phyloP scores from a whole-genome alignment of 2,329 filamentous ascomycete species.

The Venturia nashicola region DNA sequence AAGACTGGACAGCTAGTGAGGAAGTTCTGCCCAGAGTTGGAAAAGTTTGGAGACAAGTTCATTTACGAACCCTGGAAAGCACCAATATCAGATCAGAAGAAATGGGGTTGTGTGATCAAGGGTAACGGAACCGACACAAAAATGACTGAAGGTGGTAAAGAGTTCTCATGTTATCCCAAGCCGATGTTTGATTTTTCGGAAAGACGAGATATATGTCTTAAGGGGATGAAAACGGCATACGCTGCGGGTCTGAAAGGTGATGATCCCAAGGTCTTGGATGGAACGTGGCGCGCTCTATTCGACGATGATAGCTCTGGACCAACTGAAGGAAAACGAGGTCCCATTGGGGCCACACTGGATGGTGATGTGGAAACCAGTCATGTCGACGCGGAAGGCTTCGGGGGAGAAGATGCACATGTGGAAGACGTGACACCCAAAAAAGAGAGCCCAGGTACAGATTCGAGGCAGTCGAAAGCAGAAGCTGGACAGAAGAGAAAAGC shows the following conservation, averaged over 20 bases:
- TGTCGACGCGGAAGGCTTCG: background rate
- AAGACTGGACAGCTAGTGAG: slow-evolving; percentile 52
- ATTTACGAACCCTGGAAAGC: slow-evolving; percentile 76
- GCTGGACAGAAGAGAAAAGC: slow-evolving; percentile 2
- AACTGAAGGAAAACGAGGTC: background rate
- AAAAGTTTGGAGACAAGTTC: slow-evolving; percentile 49
- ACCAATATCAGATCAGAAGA: slow-evolving; percentile 54
- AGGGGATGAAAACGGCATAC: slow-evolving; percentile 61
- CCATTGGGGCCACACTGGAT: background rate
- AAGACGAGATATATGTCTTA: slow-evolving; percentile 49
- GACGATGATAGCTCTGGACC: slow-evolving; percentile 30
- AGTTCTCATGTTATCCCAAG: slow-evolving; percentile 48
- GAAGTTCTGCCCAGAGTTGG: slow-evolving; percentile 56
- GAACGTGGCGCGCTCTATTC: slow-evolving; percentile 42
- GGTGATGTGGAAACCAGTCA: background rate
- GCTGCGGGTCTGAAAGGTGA: slow-evolving; percentile 51
- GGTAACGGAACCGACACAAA: slow-evolving; percentile 34
- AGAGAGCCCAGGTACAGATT: background rate
- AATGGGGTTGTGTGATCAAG: slow-evolving; percentile 50
- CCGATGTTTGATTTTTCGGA: slow-evolving; percentile 67
- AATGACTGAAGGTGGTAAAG: slow-evolving; percentile 25
- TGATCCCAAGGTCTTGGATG: slow-evolving; percentile 48
- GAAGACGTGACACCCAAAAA: background rate
- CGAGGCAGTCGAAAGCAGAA: background rate
- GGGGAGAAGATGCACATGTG: background rate